A percentile compares a stretch with the other conserved stretches of the same genome.
phyloP scores from a whole-genome alignment of 2,329 filamentous ascomycete genomes.

The Phialocephala subalpina region DNA sequence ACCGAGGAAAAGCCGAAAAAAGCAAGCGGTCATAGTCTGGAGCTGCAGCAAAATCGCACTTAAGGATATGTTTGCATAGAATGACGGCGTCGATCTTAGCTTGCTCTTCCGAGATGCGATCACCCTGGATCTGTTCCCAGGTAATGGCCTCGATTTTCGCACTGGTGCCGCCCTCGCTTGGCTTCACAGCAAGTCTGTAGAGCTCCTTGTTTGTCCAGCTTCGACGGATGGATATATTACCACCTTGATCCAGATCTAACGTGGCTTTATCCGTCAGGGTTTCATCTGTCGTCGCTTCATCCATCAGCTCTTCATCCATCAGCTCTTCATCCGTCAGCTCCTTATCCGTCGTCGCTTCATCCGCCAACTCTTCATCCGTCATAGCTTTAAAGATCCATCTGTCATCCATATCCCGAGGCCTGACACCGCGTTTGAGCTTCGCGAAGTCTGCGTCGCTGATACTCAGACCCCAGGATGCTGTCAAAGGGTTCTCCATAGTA shows the following conservation, averaged over 20 bases:
- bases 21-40: too few species aligned
- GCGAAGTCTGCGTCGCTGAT: conserved; percentile 19
- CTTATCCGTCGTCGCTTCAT: too few species aligned
- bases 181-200: neutral
- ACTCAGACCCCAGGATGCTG: conserved; percentile 17
- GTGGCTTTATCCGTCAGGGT: neutral
- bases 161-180: neutral
- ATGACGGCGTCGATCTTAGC: too few species aligned
- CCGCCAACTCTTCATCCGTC: neutral
- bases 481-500: conserved; percentile 14
- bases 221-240: neutral
- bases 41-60: too few species aligned
- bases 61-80: too few species aligned
- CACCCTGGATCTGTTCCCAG: neutral
- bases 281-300: too few species aligned
- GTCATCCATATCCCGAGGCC: conserved; percentile 17
- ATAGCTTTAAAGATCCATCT: conserved; percentile 8
- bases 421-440: conserved; percentile 18
- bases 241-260: neutral
- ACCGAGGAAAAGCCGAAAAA: too few species aligned
- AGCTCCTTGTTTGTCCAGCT: neutral
- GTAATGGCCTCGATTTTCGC: neutral
- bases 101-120: too few species aligned
- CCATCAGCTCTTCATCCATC: too few species aligned
- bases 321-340: too few species aligned